Evolutionary conservation across 225 moss, liverwort and hornwort genomes (phyloP).

Genomic region (Marchantia polymorpha): DNA sequence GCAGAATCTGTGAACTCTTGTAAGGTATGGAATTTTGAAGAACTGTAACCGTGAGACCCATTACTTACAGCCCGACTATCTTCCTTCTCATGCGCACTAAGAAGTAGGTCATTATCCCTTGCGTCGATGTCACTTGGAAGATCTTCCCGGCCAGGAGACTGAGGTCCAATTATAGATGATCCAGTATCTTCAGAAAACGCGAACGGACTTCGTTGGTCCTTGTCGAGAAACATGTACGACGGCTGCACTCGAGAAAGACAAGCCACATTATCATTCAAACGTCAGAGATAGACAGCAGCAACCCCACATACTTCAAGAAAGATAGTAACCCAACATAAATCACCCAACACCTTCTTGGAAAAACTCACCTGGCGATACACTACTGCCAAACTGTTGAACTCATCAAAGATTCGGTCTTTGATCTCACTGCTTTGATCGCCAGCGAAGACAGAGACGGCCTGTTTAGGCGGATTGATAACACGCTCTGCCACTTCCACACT

Average conservation of each 20-base stretch:
- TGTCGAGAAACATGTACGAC: conserved; percentile 97
- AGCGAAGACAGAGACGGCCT: conserved; percentile 92
- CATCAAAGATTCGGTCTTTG: conserved; percentile 96
- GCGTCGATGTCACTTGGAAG: conserved; percentile 71
- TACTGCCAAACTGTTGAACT: conserved; percentile 92
- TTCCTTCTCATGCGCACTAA: conserved; percentile 79
- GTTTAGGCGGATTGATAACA: conserved; percentile 84
- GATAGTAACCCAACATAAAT: background rate
- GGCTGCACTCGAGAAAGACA: conserved; percentile 51
- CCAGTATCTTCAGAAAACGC: conserved; percentile 76
- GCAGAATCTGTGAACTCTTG: conserved; percentile 53
- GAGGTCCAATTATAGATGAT: conserved; percentile 56
- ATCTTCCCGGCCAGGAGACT: conserved; percentile 64
- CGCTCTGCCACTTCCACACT: conserved; percentile 85
- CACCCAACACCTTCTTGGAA: background rate
- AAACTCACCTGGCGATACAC: conserved; percentile 57
- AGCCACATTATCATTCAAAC: background rate
- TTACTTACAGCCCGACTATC: conserved; percentile 70
- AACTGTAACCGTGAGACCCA: conserved; percentile 71
- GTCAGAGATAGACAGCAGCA: background rate
- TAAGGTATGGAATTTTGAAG: conserved; percentile 52
- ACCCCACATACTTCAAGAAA: conserved; percentile 35
- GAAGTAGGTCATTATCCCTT: conserved; percentile 76
- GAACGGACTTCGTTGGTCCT: conserved; percentile 85
- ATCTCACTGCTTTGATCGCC: conserved; percentile 86